Evolutionary conservation across 768 basidiomycete species (phyloP).

Genomic region (Kwoniella bestiolae): DNA sequence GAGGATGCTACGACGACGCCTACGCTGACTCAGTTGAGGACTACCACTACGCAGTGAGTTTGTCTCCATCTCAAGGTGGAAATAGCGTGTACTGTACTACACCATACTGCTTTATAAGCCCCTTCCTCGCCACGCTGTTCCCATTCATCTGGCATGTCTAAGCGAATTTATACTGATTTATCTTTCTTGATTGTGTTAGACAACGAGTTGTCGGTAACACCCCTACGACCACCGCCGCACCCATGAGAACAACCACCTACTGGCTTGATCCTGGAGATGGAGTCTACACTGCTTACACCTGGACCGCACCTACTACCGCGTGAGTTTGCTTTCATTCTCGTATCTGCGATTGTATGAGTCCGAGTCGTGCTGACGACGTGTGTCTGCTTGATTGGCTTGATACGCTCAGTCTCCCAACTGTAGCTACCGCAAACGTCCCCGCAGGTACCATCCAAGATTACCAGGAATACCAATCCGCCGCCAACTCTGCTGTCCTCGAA

Average conservation of each 20-base stretch:
- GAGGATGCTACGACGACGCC: conserved; percentile 16
- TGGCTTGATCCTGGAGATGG: conserved; percentile 44
- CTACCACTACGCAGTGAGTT: conserved; percentile 26
- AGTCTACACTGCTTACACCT: conserved; percentile 37
- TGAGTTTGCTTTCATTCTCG: too few relatives aligned
- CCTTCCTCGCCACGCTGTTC: too few relatives aligned
- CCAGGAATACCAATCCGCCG: conserved; percentile 37
- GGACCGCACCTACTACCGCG: conserved; percentile 47
- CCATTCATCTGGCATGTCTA: too few relatives aligned
- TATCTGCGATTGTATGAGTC: too few relatives aligned
- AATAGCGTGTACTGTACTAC: too few relatives aligned
- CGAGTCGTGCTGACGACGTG: too few relatives aligned
- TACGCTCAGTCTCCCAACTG: conserved; percentile 29
- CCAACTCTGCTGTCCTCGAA: conserved; percentile 43
- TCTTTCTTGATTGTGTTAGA: neutral
- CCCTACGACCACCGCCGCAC: conserved; percentile 11
- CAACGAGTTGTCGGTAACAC: conserved; percentile 14
- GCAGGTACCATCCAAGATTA: conserved; percentile 46
- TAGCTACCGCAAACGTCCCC: conserved; percentile 44
- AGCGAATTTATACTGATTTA: too few relatives aligned
- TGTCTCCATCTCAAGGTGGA: too few relatives aligned
- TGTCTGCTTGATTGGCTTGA: neutral
- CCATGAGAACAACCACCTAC: conserved; percentile 30
- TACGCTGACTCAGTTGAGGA: conserved; percentile 13
- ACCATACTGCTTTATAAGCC: too few relatives aligned